A percentile compares a stretch with the other conserved stretches of the same genome.
Evolutionary conservation across 306 rosid species (phyloP).

Genomic region (Neltuma alba): DNA sequence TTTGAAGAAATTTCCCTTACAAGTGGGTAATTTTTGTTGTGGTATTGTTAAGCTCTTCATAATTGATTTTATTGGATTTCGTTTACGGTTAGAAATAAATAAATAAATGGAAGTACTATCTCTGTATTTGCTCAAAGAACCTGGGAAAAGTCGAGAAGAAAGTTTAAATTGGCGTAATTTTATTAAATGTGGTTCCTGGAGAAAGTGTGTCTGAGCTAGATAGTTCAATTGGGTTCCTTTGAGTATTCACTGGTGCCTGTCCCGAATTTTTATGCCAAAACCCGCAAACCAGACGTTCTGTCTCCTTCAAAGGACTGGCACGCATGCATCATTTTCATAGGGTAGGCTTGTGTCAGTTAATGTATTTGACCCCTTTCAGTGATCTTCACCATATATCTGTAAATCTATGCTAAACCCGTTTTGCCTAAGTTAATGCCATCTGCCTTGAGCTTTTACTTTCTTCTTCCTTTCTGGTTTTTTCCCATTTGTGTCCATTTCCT

Average conservation of each 20-base stretch:
- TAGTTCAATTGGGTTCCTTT: constrained; percentile 32
- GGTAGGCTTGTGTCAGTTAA: constrained; percentile 28
- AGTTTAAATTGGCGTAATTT: constrained; percentile 26
- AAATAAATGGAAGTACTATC: not conserved
- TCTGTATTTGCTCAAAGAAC: constrained; percentile 30
- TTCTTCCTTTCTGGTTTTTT: not conserved
- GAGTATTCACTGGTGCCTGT: constrained; percentile 13
- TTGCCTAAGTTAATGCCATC: constrained; percentile 23
- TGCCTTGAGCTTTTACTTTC: not conserved
- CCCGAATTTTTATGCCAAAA: constrained; percentile 21
- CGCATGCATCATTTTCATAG: constrained; percentile 29
- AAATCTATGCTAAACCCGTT: not conserved
- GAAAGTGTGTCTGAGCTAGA: constrained; percentile 19
- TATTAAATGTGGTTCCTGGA: constrained; percentile 18
- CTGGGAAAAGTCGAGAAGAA: constrained; percentile 13
- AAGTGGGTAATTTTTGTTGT: constrained; percentile 5
- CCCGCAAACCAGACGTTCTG: constrained; percentile 3
- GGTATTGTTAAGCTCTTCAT: constrained; percentile 22
- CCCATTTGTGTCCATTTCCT: constrained; percentile 10
- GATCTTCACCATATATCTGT: constrained; percentile 8
- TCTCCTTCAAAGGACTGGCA: constrained; percentile 28
- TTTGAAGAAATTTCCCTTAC: constrained; percentile 35
- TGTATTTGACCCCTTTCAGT: constrained; percentile 34
- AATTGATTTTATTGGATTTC: constrained; percentile 22
- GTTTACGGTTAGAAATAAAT: not conserved